phyloP scores from a whole-genome alignment of 352 stramenopile species.

The Achlya hypogyna region DNA sequence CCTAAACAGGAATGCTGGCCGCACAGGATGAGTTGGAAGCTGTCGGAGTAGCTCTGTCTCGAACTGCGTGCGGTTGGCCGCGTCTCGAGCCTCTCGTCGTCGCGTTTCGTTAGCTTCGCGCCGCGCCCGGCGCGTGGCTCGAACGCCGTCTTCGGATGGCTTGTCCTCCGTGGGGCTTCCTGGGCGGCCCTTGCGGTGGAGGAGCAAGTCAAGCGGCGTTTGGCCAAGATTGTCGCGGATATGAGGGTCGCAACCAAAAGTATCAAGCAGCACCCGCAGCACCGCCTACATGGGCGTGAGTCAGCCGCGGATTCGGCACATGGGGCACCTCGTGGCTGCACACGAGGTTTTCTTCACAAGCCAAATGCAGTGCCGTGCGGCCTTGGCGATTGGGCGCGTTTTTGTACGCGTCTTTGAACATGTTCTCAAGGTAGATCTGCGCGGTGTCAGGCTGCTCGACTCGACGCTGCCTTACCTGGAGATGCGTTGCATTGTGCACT shows the following conservation, averaged over 20 bases:
- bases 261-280: not conserved
- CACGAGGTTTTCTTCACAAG: slow-evolving; percentile 74
- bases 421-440: slow-evolving; percentile 53
- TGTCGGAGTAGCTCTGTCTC: not conserved
- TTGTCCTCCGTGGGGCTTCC: slow-evolving; percentile 44
- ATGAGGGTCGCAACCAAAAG: slow-evolving; percentile 43
- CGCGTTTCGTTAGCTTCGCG: slow-evolving; percentile 24
- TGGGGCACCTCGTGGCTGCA: slow-evolving; percentile 49
- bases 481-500: slow-evolving; percentile 20
- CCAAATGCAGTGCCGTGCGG: slow-evolving; percentile 52
- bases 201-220: slow-evolving; percentile 35
- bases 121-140: slow-evolving; percentile 29
- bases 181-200: slow-evolving; percentile 41
- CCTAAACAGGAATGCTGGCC: not conserved
- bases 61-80: not conserved
- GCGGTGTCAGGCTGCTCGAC: slow-evolving; percentile 30
- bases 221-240: slow-evolving; percentile 38
- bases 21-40: not conserved
- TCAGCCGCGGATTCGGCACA: too few species aligned
- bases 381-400: slow-evolving; percentile 55
- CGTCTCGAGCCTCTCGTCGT: slow-evolving; percentile 31
- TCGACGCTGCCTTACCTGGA: slow-evolving; percentile 22
- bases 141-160: slow-evolving; percentile 25
- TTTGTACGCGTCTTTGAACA: slow-evolving; percentile 51
- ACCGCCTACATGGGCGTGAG: too few species aligned